These are phyloP conservation scores for Simplicillium aogashimaense DNA, from an alignment of 2,329 filamentous ascomycete species.

Conservation along the genomic window DNA sequence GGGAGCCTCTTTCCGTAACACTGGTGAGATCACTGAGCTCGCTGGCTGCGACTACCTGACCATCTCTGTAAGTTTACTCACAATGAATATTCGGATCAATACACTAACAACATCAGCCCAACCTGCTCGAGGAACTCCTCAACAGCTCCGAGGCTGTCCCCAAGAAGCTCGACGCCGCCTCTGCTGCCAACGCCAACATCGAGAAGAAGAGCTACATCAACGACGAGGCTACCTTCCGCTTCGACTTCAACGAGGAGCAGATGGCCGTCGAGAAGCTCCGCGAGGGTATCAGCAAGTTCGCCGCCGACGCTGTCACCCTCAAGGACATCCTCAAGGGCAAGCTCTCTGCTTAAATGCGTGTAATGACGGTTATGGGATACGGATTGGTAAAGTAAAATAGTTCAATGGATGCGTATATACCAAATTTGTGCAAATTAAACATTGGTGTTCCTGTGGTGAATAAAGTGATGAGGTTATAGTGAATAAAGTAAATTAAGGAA, in stretches of 20 bases:
- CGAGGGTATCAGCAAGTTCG: conserved; percentile 99
- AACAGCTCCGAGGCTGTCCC: conserved; percentile 75
- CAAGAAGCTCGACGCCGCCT: conserved; percentile 77
- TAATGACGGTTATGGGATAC: not conserved
- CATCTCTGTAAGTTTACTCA: conserved; percentile 62
- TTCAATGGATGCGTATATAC: not conserved
- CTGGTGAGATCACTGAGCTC: conserved; percentile 94
- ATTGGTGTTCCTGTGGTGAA: not conserved
- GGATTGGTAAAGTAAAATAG: not conserved
- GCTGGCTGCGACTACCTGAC: conserved; percentile 98
- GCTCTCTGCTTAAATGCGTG: conserved; percentile 41
- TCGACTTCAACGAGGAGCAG: conserved; percentile 99
- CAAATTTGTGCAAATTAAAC: conserved; percentile 4
- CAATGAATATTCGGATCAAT: not conserved
- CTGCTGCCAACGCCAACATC: conserved; percentile 60
- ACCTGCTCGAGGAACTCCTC: conserved; percentile 86
- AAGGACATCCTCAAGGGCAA: conserved; percentile 89
- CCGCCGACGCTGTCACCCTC: conserved; percentile 86
- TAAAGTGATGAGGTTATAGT: not conserved
- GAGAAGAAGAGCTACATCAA: conserved; percentile 86
- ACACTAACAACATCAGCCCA: conserved; percentile 47
- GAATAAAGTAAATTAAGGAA: not conserved
- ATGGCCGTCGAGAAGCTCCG: conserved; percentile 99
- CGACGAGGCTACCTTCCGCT: conserved; percentile 86
- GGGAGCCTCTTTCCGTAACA: conserved; percentile 96